Base-by-base conservation (phyloP, 352 stramenopile species). In the Phytophthora syringae region DNA sequence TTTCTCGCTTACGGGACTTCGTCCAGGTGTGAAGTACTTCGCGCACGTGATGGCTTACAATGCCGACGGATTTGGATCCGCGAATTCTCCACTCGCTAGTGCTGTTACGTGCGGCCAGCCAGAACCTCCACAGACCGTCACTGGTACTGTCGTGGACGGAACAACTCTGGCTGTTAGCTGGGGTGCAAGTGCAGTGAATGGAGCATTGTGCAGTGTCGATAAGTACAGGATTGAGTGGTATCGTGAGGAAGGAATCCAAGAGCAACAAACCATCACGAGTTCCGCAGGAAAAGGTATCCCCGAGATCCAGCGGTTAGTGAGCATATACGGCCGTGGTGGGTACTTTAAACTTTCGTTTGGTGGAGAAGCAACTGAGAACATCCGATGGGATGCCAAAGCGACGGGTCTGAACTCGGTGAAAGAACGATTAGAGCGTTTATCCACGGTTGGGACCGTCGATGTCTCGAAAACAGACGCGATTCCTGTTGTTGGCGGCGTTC, bases 21-120 rank as follows among this genome's bases (percentile, higher is more conserved):
- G 74, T 16, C 72, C 79, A 2, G 79, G 82, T 2, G 64, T 80
- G 7, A 76, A 50, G 21, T 97, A 95, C 52, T 94, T 88, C 39
- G 79, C 91, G 10, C 84, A 93, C 36, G 80, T 77, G n/a, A 92
- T 92, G 79, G 84, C 89, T 20, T 94, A 94, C 61, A 96, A 95
- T 47, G 71, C 76, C 16, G 64, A 70, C 34, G 67, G 63, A 1
- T 72, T 76, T 36, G 61, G 36, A 13, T 74, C 56, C 20, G 63
- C 72, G 12, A 90, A 74, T n/a, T 92, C 84, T 1, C 84, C 81
- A 0, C 60, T 88, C 9, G 85, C 84, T 1, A 82, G 36, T 25
- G 81, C 84, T 0, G 58, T 76, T 1, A 90, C 84, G 0, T 92
- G 84, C 27, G 72, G 70, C 2, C 79, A 92, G 15, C 84, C 84